Base-by-base conservation (phyloP, 208 protist genomes). In the Trichomonas gallinae region DNA sequence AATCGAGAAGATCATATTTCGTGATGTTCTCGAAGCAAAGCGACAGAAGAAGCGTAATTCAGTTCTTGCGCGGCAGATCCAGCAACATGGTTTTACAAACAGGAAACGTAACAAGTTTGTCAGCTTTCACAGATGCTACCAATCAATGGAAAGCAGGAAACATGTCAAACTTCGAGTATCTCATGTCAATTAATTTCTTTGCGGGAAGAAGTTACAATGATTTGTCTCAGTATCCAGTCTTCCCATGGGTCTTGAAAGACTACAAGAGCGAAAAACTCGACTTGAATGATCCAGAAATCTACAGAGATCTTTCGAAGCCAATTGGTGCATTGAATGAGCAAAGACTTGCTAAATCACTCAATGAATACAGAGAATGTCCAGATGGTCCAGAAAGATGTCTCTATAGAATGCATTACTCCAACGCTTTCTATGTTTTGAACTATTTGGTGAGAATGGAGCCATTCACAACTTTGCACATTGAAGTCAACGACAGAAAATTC, bases 181-280 rank as follows among this genome's bases (percentile, higher is more conserved):
- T 93, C 1, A 93, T 93, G 87, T n/a, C 44, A 17, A 13, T 93
- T 8, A 93, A 93, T 58, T 93, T 93, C 42, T 48, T 93, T 38
- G 87, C 40, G 15, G 87, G 87, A 23, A 93, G 87, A 51, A 36
- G 15, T 44, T 93, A 48, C n/a, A 93, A 93, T 51, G 87, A 93
- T 51, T 42, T 93, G 17, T 51, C 44, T 1, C 87, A 96, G 46
- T 96, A 96, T 96, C 96, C 96, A 31, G 96, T 96, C 34, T 96
- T 97, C 40, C 97, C 97, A 17, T 98, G 97, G 97, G 96, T 98
- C 36, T 48, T 98, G 42, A 46, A 58, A 8, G 96, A 98, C 96
- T 98, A 98, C 88, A 42, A 49, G 38, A 96, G 63, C 13, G 11
- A 38, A 42, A 46, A 2, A 51, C 17, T 96, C 13, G 96, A 96